Evolutionary conservation across 2,329 filamentous ascomycete species (phyloP).

Genomic region (Talaromyces amestolkiae): DNA sequence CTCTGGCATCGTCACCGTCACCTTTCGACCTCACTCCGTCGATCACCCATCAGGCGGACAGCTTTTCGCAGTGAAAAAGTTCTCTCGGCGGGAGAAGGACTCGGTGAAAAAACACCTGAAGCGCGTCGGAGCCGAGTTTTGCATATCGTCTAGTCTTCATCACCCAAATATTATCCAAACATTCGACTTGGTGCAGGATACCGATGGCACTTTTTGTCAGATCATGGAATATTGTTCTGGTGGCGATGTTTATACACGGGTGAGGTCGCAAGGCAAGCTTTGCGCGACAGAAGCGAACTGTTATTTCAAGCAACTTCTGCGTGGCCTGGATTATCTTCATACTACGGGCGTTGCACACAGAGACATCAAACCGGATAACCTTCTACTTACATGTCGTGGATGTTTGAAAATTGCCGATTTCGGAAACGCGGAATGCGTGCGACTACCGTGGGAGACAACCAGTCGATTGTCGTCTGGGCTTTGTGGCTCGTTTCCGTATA

Average conservation of each 20-base stretch:
- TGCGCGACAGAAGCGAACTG: conserved; percentile 73
- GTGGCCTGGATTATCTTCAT: conserved; percentile 87
- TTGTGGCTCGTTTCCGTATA: conserved; percentile 88
- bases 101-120: conserved; percentile 90
- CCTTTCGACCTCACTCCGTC: conserved; percentile 77
- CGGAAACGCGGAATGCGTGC: conserved; percentile 80
- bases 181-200: conserved; percentile 79
- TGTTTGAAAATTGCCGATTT: conserved; percentile 61
- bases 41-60: conserved; percentile 64
- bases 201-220: conserved; percentile 74
- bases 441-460: conserved; percentile 90
- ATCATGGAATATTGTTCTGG: conserved; percentile 93
- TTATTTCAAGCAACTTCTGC: conserved; percentile 93
- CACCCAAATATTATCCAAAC: conserved; percentile 92
- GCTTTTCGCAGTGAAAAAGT: conserved; percentile 90
- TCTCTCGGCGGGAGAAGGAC: conserved; percentile 78
- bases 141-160: conserved; percentile 83
- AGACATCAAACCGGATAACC: conserved; percentile 59
- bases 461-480: conserved; percentile 87
- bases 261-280: conserved; percentile 76
- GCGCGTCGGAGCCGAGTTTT: conserved; percentile 83
- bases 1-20: conserved; percentile 85
- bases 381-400: conserved; percentile 59
- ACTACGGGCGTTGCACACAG: conserved; percentile 79
- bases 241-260: conserved; percentile 80